phyloP scores from a whole-genome alignment of 2,329 filamentous ascomycete species.

The Sporothrix protearum region DNA sequence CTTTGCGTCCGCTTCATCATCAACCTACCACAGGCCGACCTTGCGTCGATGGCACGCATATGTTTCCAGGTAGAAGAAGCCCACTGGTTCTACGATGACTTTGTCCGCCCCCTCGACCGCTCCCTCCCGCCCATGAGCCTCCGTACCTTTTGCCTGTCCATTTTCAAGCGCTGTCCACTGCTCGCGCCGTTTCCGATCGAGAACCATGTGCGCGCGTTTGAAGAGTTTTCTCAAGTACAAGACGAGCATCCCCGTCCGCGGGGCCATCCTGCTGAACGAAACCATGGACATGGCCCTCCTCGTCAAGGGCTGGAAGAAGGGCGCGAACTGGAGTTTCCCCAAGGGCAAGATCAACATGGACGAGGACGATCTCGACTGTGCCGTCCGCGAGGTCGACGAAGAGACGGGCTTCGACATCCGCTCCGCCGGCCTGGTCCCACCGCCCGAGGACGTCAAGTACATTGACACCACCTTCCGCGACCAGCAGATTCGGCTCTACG shows the following conservation, averaged over 20 bases:
- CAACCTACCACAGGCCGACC: conserved; percentile 88
- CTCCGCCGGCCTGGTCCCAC: conserved; percentile 69
- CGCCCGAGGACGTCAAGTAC: conserved; percentile 69
- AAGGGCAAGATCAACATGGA: conserved; percentile 98
- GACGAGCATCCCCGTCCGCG: conserved; percentile 85
- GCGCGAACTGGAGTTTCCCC: conserved; percentile 93
- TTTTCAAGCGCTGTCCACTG: conserved; percentile 91
- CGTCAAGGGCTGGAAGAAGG: conserved; percentile 97
- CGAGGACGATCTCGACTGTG: conserved; percentile 89
- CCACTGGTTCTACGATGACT: conserved; percentile 99
- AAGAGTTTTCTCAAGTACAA: conserved; percentile 96
- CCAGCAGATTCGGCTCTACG: conserved; percentile 88
- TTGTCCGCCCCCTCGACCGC: conserved; percentile 86
- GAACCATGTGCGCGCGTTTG: conserved; percentile 77
- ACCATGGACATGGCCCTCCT: conserved; percentile 92
- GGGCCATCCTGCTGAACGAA: conserved; percentile 87
- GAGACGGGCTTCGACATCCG: conserved; percentile 88
- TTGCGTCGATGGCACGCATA: conserved; percentile 85
- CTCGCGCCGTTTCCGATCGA: conserved; percentile 75
- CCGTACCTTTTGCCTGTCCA: conserved; percentile 78
- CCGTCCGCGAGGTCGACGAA: conserved; percentile 89
- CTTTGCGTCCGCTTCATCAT: conserved; percentile 97
- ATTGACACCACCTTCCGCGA: conserved; percentile 89
- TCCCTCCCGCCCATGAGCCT: conserved; percentile 80
- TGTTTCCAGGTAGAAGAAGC: conserved; percentile 99